These are phyloP conservation scores for Colletotrichum chlorophyti DNA, from an alignment of 2,329 filamentous ascomycete species.

Conservation along the genomic window DNA sequence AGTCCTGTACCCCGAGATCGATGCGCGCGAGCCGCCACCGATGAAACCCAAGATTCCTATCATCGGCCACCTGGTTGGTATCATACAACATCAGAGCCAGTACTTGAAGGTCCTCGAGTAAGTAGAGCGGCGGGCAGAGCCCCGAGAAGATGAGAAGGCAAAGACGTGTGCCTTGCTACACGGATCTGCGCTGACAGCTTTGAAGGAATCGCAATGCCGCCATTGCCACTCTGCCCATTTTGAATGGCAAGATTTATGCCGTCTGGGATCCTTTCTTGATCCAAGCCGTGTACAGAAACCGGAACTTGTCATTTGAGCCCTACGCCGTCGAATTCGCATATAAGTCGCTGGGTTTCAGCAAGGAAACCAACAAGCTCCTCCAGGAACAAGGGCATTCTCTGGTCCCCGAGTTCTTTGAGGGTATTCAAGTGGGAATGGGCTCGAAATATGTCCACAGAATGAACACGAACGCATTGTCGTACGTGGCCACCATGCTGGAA, in stretches of 20 bases:
- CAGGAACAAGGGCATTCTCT: neutral
- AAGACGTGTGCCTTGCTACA: too few species aligned
- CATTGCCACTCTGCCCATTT: slow-evolving; percentile 53
- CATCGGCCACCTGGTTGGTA: slow-evolving; percentile 53
- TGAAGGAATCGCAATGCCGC: slow-evolving; percentile 34
- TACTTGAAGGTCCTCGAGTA: slow-evolving; percentile 48
- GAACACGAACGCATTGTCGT: slow-evolving; percentile 18
- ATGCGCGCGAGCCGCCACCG: slow-evolving; percentile 49
- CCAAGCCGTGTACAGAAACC: slow-evolving; percentile 45
- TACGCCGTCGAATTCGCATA: slow-evolving; percentile 45
- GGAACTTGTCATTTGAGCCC: slow-evolving; percentile 49
- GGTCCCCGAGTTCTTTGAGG: slow-evolving; percentile 11
- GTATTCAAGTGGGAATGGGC: slow-evolving; percentile 11
- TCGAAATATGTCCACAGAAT: slow-evolving; percentile 5
- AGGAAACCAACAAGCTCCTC: slow-evolving; percentile 35
- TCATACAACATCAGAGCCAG: slow-evolving; percentile 43
- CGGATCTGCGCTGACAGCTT: neutral
- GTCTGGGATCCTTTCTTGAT: slow-evolving; percentile 48
- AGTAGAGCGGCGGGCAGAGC: neutral
- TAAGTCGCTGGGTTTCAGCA: slow-evolving; percentile 44
- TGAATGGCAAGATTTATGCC: slow-evolving; percentile 51
- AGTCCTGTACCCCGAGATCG: slow-evolving; percentile 26
- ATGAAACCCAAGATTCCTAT: slow-evolving; percentile 49
- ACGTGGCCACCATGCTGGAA: slow-evolving; percentile 9
- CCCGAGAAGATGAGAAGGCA: slow-evolving; percentile 31